These are phyloP conservation scores for Drosera capensis DNA, from an alignment of 148 eudicot species.

Conservation along the genomic window DNA sequence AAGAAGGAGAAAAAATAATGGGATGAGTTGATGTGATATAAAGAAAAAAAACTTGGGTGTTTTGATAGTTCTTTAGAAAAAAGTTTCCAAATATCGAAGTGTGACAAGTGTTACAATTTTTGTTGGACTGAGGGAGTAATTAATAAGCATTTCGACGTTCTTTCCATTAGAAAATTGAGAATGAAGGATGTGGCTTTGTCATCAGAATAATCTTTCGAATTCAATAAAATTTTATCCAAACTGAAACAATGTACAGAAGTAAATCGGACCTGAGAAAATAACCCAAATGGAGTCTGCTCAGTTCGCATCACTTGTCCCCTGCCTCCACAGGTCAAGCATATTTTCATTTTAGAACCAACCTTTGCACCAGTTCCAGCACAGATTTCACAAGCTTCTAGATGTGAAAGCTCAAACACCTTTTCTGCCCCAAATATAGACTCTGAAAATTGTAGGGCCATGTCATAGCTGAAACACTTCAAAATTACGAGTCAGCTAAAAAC, in stretches of 20 bases:
- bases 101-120: no score
- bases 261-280: conserved; percentile 76
- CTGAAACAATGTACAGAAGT: not conserved
- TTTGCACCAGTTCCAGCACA: conserved; percentile 93
- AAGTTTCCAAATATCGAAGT: no score
- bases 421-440: conserved; percentile 88
- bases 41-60: no score
- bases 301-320: conserved; percentile 99
- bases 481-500: conserved; percentile 23
- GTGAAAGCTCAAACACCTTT: conserved; percentile 82
- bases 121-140: no score
- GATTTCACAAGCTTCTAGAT: conserved; percentile 78
- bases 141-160: not conserved
- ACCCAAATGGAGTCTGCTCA: conserved; percentile 96
- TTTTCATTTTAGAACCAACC: conserved; percentile 78
- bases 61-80: no score
- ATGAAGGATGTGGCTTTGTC: no score
- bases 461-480: conserved; percentile 66
- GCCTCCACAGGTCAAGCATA: conserved; percentile 97
- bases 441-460: conserved; percentile 67
- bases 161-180: not conserved
- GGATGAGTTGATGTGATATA: no score
- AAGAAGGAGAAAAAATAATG: no score
- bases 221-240: conserved; percentile 10
- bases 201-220: not conserved